Conservation (phyloP, 176 grass and related monocot genomes). For the Rhipidocladum racemiflorum region DNA sequence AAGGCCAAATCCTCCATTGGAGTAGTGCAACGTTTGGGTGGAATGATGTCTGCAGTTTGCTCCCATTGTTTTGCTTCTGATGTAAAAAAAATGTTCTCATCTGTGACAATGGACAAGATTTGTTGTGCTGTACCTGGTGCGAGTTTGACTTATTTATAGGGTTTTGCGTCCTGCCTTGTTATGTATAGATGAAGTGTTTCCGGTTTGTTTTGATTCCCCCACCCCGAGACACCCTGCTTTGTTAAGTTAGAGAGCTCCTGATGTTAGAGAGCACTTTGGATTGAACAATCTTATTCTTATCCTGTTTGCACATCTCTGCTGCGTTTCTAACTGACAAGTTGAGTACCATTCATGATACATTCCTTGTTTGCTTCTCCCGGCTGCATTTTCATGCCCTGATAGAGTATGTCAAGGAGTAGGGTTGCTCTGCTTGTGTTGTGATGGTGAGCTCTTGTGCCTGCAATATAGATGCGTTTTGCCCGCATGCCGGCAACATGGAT, state of each 20-base stretch:
- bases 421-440: not conserved
- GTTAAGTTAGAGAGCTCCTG: slow-evolving; percentile 41
- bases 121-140: slow-evolving; percentile 42
- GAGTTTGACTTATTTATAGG: slow-evolving; percentile 55
- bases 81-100: slow-evolving; percentile 55
- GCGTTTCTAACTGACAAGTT: not conserved
- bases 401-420: not conserved
- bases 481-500: not conserved
- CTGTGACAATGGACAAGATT: slow-evolving; percentile 3
- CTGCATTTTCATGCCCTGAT: not conserved
- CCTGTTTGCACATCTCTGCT: slow-evolving; percentile 11
- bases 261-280: slow-evolving; percentile 33
- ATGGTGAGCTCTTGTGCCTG: not conserved
- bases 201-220: slow-evolving; percentile 28
- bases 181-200: slow-evolving; percentile 69
- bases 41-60: slow-evolving; percentile 28
- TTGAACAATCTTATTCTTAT: slow-evolving; percentile 34
- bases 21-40: slow-evolving; percentile 16
- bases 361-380: not conserved
- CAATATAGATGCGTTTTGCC: not conserved
- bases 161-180: slow-evolving; percentile 44
- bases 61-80: slow-evolving; percentile 58
- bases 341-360: not conserved
- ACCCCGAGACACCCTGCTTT: not conserved
- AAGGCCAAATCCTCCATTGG: not conserved